Percentiles rank a stretch among this genome's conserved stretches.
These are phyloP conservation scores for Suillus tomentosus DNA, from an alignment of 768 basidiomycete genomes.

Conservation along the genomic window DNA sequence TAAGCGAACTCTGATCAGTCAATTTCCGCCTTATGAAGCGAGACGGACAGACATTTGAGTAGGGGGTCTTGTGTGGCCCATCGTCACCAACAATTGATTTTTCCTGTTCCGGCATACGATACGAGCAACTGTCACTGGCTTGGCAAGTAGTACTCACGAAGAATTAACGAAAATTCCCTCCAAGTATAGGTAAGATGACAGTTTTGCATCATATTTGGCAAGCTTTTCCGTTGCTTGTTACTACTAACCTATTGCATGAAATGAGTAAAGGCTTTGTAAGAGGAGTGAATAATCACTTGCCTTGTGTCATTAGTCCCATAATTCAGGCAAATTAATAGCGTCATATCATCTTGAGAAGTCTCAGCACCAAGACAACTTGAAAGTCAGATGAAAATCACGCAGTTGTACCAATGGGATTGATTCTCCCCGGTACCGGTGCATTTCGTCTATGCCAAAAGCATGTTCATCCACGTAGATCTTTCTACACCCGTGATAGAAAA, in stretches of 20 bases:
- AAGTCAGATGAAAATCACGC: background rate
- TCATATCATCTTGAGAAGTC: background rate
- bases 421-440: background rate
- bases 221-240: background rate
- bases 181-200: background rate
- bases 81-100: conserved; percentile 4
- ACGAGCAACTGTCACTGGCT: background rate
- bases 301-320: background rate
- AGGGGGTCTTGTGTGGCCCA: background rate
- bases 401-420: background rate
- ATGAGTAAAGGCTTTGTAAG: background rate
- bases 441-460: background rate
- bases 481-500: background rate
- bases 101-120: background rate
- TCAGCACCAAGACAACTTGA: background rate
- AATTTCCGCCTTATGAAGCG: background rate
- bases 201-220: background rate
- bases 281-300: background rate
- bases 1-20: background rate
- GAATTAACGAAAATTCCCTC: background rate
- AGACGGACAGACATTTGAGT: background rate
- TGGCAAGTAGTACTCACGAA: background rate
- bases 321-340: background rate
- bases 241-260: background rate
- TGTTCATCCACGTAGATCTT: background rate